Evolutionary conservation across 2,329 filamentous ascomycete genomes (phyloP).

Genomic region (Fusarium papillatum): DNA sequence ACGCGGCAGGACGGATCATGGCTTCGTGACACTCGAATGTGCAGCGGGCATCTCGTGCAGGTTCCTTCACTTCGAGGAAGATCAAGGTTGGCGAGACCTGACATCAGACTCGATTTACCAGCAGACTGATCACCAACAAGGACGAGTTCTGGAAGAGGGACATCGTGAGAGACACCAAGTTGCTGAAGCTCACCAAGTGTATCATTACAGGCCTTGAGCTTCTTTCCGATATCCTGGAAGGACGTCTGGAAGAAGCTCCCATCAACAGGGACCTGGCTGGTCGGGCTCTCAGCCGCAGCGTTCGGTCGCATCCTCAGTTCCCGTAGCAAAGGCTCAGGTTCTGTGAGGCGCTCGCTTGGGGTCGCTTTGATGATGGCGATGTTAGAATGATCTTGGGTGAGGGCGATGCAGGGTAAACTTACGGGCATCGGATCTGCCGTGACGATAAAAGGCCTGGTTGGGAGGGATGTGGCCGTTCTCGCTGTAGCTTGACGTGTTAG

Average conservation of each 20-base stretch:
- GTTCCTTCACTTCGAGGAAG: constrained; percentile 79
- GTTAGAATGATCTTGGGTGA: constrained; percentile 3
- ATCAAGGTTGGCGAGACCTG: constrained; percentile 76
- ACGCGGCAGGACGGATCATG: constrained; percentile 78
- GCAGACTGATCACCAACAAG: constrained; percentile 89
- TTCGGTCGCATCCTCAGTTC: constrained; percentile 51
- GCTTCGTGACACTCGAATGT: constrained; percentile 77
- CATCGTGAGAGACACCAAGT: constrained; percentile 79
- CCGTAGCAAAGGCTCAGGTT: constrained; percentile 54
- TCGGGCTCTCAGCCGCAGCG: constrained; percentile 38
- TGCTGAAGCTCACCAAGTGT: constrained; percentile 77
- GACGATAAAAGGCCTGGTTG: constrained; percentile 43
- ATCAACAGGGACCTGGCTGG: constrained; percentile 45
- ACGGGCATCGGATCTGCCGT: constrained; percentile 55
- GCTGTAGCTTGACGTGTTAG: constrained; percentile 36
- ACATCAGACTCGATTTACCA: constrained; percentile 81
- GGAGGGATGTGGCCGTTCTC: constrained; percentile 24
- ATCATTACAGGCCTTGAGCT: constrained; percentile 75
- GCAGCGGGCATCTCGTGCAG: constrained; percentile 85
- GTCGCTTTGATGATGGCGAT: constrained; percentile 45
- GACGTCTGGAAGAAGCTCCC: constrained; percentile 57
- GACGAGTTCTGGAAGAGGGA: constrained; percentile 83
- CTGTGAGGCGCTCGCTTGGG: constrained; percentile 51
- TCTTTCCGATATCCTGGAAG: constrained; percentile 69
- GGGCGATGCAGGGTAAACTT: constrained; percentile 36